Evolutionary conservation across 192 early-diverging fungal species (phyloP), one percentile per base, ranked within the genome.

Genomic region (Coemansia sp.): DNA sequence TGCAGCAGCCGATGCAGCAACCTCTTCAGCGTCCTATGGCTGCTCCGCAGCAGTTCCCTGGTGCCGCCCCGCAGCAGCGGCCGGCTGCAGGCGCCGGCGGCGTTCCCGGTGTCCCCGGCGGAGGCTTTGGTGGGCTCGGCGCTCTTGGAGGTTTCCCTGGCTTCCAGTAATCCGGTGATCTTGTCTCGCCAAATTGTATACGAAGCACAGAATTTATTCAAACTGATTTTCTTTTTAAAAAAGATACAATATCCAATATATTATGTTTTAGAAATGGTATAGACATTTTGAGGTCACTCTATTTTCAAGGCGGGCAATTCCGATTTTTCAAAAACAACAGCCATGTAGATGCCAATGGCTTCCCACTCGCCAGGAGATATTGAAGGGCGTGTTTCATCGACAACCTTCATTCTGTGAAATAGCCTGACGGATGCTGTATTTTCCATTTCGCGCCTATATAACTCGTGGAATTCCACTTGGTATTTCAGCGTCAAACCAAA

Each of bases 321-420:
- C 10, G 9, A 18, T 14, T 60, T 67, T 9, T 24, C 22, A 37
- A 72, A 68, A 2, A 50, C 69, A 3, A 72, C 58, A 9, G 61
- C 62, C 33, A 64, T 19, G 35, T 54, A 74, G 34, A 76, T 78
- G 60, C 89, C 88, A 17, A 87, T 82, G 3, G 88, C 91, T 46
- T 97, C 94, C 96, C 96, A 99, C 59, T 99, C 91, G 26, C 92
- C 93, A 0, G 61, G 52, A 1, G 85, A 81, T 28, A 97, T 83
- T 24, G 60, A 61, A 6, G 78, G 78, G 1, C 83, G 83, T 5
- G 77, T 49, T 4, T 78, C 80, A 17, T 86, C 81, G 10, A 99
- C 57, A 0, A 97, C 94, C 11, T 82, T 81, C 90, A 99, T 97
- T 8, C 82, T 57, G 37, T 83, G 78, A 22, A 99, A 61, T 37